Evolutionary conservation across 331 rosid genomes (phyloP).

Genomic region (Pyracantha coccinea): DNA sequence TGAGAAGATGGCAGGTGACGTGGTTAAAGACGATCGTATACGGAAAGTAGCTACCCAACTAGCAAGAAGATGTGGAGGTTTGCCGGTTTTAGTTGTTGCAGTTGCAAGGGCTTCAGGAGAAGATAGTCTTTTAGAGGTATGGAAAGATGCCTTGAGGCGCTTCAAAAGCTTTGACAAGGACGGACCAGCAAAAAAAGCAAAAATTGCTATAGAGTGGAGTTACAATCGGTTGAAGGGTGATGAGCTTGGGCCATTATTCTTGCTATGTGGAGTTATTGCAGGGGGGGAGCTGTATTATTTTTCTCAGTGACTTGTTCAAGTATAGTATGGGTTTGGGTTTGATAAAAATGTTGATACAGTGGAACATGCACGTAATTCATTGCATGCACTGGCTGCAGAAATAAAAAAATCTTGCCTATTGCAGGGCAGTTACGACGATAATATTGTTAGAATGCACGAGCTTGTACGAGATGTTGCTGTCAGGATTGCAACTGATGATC

Average conservation of each 20-base stretch:
- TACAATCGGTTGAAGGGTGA: not conserved
- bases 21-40: not conserved
- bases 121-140: not conserved
- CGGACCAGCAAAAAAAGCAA: not conserved
- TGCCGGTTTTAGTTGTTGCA: conserved; percentile 4
- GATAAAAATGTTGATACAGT: not conserved
- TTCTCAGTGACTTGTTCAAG: not conserved
- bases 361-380: not conserved
- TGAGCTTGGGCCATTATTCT: not conserved
- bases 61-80: conserved; percentile 1
- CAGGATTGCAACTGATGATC: not conserved
- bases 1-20: not conserved
- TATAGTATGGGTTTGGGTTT: not conserved
- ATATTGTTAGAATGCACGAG: not conserved
- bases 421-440: not conserved
- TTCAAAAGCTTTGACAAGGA: not conserved
- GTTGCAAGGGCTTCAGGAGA: not conserved
- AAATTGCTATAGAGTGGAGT: not conserved
- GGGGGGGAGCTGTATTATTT: no score
- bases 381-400: not conserved
- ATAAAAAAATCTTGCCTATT: not conserved
- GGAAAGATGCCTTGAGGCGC: not conserved
- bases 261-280: no score
- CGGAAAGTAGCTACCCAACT: not conserved
- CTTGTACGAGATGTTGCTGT: not conserved